Conservation (phyloP, 306 rosid genomes). For the Casuarina equisetifolia region DNA sequence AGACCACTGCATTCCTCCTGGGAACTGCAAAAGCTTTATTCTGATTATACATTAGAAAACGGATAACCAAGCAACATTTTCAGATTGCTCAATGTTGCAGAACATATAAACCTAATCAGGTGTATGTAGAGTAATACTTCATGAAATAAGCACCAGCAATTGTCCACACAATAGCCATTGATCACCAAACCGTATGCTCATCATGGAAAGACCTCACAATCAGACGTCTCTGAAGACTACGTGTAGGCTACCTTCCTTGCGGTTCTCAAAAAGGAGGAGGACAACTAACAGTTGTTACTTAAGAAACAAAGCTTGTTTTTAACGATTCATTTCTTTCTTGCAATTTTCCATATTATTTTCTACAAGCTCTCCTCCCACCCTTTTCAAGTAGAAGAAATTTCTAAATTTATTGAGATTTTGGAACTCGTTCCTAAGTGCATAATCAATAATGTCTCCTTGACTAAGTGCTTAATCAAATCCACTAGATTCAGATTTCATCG, state of each 20-base stretch:
- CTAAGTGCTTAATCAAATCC: not conserved
- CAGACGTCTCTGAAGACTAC: not conserved
- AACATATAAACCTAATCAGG: not conserved
- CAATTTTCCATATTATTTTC: not conserved
- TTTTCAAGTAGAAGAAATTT: not conserved
- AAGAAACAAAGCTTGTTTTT: not conserved
- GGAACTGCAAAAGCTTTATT: conserved; percentile 87
- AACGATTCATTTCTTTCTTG: not conserved
- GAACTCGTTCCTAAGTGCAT: not conserved
- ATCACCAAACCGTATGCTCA: not conserved
- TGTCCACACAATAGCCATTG: not conserved
- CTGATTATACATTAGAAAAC: conserved; percentile 77
- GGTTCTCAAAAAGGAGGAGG: not conserved
- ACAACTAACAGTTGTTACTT: not conserved
- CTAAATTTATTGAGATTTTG: not conserved
- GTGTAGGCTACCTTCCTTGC: too few species aligned
- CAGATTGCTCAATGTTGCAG: conserved; percentile 1
- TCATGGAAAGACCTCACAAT: not conserved
- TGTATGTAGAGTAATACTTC: not conserved
- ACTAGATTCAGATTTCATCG: not conserved
- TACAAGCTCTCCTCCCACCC: not conserved
- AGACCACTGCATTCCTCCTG: conserved; percentile 75
- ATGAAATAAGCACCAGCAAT: not conserved
- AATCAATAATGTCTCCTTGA: not conserved
- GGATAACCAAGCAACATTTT: conserved; percentile 22